These are phyloP conservation scores for Aphanomyces cochlioides DNA, from an alignment of 352 stramenopile species.

Conservation along the genomic window DNA sequence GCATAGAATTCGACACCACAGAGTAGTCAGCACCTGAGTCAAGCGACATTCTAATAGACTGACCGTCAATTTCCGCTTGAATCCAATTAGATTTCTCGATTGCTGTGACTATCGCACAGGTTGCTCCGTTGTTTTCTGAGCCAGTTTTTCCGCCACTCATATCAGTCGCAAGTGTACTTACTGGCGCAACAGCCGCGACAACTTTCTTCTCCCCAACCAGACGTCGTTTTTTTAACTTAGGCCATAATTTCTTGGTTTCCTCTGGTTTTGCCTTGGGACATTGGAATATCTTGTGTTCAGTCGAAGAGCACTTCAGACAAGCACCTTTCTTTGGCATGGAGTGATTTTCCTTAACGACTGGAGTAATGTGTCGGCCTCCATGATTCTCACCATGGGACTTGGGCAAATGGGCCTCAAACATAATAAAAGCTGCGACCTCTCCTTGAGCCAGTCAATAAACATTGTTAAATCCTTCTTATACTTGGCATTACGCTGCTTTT, in stretches of 20 bases:
- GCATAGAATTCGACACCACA: too few relatives aligned
- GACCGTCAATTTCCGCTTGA: background rate
- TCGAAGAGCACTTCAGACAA: background rate
- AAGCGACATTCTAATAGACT: too few relatives aligned
- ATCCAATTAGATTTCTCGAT: background rate
- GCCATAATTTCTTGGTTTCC: background rate
- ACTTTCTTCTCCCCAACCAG: background rate
- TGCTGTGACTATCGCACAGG: background rate
- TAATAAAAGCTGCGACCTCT: too few relatives aligned
- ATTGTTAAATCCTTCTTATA: too few relatives aligned
- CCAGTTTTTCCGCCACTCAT: background rate
- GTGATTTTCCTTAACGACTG: conserved; percentile 2
- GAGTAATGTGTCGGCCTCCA: too few relatives aligned
- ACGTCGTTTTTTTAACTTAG: background rate
- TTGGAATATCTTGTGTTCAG: background rate
- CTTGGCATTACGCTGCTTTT: too few relatives aligned
- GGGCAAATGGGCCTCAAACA: too few relatives aligned
- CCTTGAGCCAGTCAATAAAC: too few relatives aligned
- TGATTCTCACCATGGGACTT: too few relatives aligned
- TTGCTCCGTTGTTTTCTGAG: background rate
- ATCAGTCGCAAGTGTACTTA: background rate
- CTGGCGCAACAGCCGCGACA: background rate
- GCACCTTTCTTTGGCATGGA: background rate
- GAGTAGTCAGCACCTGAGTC: too few relatives aligned
- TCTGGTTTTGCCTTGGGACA: background rate